Conservation (phyloP, 192 early-diverging fungal genomes). For the Linderina pennispora region DNA sequence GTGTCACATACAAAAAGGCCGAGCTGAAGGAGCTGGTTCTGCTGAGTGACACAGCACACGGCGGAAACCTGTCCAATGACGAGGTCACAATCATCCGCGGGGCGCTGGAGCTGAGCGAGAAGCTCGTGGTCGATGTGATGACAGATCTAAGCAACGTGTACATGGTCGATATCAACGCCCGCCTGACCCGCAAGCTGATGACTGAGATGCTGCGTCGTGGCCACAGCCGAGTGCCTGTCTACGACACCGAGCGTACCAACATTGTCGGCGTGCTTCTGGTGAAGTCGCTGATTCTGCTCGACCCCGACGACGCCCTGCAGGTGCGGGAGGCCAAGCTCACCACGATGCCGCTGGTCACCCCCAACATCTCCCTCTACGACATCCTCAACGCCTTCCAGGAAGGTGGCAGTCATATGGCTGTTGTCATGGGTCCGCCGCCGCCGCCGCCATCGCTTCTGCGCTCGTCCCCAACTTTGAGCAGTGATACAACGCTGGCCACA, state of each 20-base stretch:
- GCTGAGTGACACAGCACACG: slow-evolving; percentile 61
- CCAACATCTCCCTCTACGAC: slow-evolving; percentile 52
- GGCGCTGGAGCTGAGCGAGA: slow-evolving; percentile 69
- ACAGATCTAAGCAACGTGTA: slow-evolving; percentile 65
- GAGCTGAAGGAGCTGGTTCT: slow-evolving; percentile 76
- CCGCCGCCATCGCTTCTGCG: slow-evolving; percentile 1
- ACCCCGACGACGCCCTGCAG: slow-evolving; percentile 61
- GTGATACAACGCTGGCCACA: slow-evolving; percentile 1
- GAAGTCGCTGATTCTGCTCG: slow-evolving; percentile 67
- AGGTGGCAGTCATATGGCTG: slow-evolving; percentile 75
- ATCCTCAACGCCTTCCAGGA: slow-evolving; percentile 82
- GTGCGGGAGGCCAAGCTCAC: slow-evolving; percentile 55
- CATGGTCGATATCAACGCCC: slow-evolving; percentile 56
- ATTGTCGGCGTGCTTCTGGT: slow-evolving; percentile 76
- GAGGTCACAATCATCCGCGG: slow-evolving; percentile 77
- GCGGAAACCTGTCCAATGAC: slow-evolving; percentile 65
- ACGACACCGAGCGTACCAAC: slow-evolving; percentile 51
- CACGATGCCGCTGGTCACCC: slow-evolving; percentile 39
- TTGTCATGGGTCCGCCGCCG: slow-evolving; percentile 48
- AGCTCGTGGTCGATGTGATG: slow-evolving; percentile 62
- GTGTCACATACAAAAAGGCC: slow-evolving; percentile 79
- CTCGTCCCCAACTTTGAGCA: background rate
- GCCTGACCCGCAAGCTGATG: slow-evolving; percentile 51
- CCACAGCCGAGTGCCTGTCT: slow-evolving; percentile 73
- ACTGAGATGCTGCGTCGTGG: slow-evolving; percentile 60